phyloP scores from a whole-genome alignment of 257 asterid genomes.

The Nicotiana tabacum region DNA sequence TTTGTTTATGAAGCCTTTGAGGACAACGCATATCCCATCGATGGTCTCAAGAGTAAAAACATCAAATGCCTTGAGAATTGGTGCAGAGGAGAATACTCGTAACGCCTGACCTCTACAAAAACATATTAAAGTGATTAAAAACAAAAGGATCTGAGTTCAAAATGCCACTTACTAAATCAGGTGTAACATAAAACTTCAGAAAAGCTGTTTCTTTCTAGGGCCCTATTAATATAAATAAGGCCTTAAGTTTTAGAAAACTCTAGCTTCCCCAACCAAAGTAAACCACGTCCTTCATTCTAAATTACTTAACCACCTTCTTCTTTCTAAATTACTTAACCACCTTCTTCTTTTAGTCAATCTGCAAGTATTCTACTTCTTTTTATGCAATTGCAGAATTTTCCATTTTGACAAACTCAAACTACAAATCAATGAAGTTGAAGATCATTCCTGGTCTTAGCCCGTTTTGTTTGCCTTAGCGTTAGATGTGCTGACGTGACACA shows the following conservation, averaged over 20 bases:
- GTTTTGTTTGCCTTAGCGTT: no score
- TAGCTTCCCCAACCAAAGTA: not conserved
- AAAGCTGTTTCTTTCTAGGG: not conserved
- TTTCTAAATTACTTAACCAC: not conserved
- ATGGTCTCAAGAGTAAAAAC: conserved; percentile 53
- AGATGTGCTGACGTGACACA: not conserved
- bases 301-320: not conserved
- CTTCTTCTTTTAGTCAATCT: not conserved
- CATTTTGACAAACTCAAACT: not conserved
- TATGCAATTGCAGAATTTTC: not conserved
- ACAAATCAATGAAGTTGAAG: not conserved
- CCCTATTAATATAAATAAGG: not conserved
- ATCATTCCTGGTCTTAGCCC: not conserved
- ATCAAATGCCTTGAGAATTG: conserved; percentile 52
- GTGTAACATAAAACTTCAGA: not conserved
- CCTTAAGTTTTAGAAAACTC: not conserved
- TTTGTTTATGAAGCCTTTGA: conserved; percentile 56
- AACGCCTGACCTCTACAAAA: conserved; percentile 10
- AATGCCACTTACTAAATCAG: not conserved
- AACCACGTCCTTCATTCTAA: not conserved
- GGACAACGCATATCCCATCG: conserved; percentile 54
- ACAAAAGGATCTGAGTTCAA: conserved; percentile 3
- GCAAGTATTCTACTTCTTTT: not conserved
- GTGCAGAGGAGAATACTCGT: conserved; percentile 70
- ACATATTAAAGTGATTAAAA: not conserved